Evolutionary conservation across 83 land plant genomes (phyloP), one percentile per base, ranked within the genome.

Genomic region (Picea engelmannii): DNA sequence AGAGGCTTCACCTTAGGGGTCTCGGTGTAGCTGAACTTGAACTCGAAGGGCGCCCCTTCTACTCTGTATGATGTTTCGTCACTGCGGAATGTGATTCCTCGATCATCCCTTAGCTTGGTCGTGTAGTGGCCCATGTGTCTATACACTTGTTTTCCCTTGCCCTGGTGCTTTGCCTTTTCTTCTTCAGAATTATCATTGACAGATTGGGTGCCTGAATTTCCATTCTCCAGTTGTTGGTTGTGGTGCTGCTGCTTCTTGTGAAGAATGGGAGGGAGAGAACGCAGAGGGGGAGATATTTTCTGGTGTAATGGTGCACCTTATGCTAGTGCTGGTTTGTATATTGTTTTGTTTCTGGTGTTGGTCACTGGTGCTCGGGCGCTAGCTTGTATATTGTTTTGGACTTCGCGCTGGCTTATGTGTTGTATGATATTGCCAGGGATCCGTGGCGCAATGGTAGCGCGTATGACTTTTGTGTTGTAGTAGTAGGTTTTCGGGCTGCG

Each of bases 381-480:
- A 1, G 31, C 31, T 35, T 35, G 35, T 35, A 35, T 35, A 35
- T 35, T 35, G 35, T 35, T 35, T 35, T 35, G 35, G 35, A 35
- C 35, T 35, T 35, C 2, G 35, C 2, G 2, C 2, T 35, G 38
- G 38, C 38, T 35, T 35, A 2, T 35, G 38, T 35, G 38, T 35
- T 35, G 38, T 35, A 35, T 35, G 38, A 35, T 35, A 35, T 35
- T 35, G 1, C 38, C 38, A 44, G 0, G 97, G 98, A 96, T 94
- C 97, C 93, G 95, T 96, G 97, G 99, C 95, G 95, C 97, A 96
- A 96, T 96, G 97, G 97, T 93, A 96, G 97, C 94, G 99, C 94
- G 96, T 96, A 93, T 91, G 95, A 94, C 94, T 96, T 35, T 35
- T 35, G 3, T 35, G 38, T 35, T 35, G 35, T 35, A 35, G 38